Base-by-base conservation (phyloP, 306 rosid species). In the Malus sieversii region DNA sequence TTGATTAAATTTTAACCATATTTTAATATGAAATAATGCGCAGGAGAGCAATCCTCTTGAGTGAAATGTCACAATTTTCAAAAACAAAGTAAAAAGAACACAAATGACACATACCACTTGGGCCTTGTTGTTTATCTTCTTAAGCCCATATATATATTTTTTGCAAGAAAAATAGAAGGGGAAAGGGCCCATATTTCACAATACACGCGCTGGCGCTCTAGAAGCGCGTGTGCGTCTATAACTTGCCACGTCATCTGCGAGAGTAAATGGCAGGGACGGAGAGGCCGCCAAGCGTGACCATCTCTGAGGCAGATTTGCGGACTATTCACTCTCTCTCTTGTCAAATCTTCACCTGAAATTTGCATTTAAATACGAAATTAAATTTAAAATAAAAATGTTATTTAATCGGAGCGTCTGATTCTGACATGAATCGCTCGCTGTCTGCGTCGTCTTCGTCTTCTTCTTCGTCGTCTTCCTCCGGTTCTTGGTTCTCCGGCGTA, bases 401-500 rank as follows among this genome's bases (percentile, higher is more conserved):
- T 32, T 46, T 27, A 78, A 81, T 72, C 78, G 66, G 70, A 77
- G 77, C 62, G 23, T 42, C 62, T 76, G 77, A 68, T 30, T 59
- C 66, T 74, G 77, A 68, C 40, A 95, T 90, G 97, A 88, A 89
- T 86, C 88, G 74, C 60, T 73, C 96, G 12, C 55, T 77, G 35
- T 35, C 90, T 51, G 55, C 83, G 27, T 76, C 92, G 5, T 53
- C 94, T 0, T 77, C 93, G 15, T 80, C 88, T 46, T 74, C 87
- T 6, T 27, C 89, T 6, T 57, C 90, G 2, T 82, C 91, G 10
- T 74, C 96, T 1, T 72, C 96, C 23, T 30, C 91, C 4, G 72
- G 88, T 27, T 92, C 98, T 68, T 96, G 99, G 99, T 66, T 96
- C 76, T 90, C 97, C 63, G 97, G 96, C 79, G 82, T 92, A 58